Conservation (phyloP, 257 asterid species). For the Scutellaria barbata region DNA sequence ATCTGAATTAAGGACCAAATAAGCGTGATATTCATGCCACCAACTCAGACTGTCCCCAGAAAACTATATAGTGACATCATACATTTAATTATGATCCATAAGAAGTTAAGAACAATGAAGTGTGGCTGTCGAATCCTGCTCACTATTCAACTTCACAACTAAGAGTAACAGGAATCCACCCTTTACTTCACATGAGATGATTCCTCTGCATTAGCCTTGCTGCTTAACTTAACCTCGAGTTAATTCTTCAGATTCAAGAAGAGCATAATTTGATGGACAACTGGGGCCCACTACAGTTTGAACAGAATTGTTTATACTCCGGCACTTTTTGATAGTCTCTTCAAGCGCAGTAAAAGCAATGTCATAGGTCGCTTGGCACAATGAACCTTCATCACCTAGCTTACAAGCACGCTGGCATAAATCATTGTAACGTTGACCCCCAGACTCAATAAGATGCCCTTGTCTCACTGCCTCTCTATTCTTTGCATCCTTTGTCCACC, state of each 20-base stretch:
- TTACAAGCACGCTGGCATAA: conserved; percentile 41
- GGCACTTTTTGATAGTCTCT: conserved; percentile 47
- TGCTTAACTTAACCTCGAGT: conserved; percentile 26
- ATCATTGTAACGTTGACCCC: conserved; percentile 40
- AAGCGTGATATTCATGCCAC: no score
- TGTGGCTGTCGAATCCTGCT: conserved; percentile 23
- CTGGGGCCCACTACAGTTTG: conserved; percentile 19
- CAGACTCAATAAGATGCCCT: conserved; percentile 33
- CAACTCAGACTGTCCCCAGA: no score
- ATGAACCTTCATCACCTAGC: conserved; percentile 52
- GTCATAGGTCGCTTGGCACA: conserved; percentile 46
- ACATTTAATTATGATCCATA: conserved; percentile 38
- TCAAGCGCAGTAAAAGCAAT: conserved; percentile 41
- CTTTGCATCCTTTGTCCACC: conserved; percentile 59
- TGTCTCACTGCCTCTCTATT: conserved; percentile 35
- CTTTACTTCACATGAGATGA: neutral
- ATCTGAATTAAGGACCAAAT: no score
- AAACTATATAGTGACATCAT: neutral
- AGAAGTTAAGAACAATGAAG: conserved; percentile 35
- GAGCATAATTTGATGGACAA: conserved; percentile 37
- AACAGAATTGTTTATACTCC: conserved; percentile 34
- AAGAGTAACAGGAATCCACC: neutral
- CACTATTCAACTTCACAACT: conserved; percentile 7
- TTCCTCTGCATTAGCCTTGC: conserved; percentile 30
- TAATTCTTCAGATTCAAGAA: conserved; percentile 41